phyloP scores from a whole-genome alignment of 2,329 filamentous ascomycete species.

The Cryphonectria naterciae region DNA sequence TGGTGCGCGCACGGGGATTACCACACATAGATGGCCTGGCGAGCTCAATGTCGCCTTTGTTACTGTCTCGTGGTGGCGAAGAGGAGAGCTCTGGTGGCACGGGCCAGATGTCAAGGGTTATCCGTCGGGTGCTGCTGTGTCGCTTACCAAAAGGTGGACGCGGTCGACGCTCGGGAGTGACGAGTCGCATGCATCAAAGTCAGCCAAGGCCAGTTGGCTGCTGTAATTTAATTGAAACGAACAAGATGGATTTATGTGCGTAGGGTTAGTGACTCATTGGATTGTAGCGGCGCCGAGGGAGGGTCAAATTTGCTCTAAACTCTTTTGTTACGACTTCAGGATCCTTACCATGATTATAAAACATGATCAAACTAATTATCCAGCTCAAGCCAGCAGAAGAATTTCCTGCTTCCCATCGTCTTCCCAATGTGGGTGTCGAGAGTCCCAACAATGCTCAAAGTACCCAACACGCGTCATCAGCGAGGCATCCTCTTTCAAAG shows the following conservation, averaged over 20 bases:
- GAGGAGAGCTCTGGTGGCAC: slow-evolving; percentile 3
- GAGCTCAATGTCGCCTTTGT: slow-evolving; percentile 6
- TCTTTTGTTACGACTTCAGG: too few species aligned
- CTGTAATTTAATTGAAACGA: background rate
- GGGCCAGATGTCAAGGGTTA: background rate
- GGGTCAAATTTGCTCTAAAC: too few species aligned
- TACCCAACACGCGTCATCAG: background rate
- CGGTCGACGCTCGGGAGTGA: slow-evolving; percentile 2
- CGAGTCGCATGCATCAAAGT: background rate
- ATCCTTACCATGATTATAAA: too few species aligned
- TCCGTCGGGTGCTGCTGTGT: background rate
- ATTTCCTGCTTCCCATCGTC: background rate
- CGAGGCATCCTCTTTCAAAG: background rate
- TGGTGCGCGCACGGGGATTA: background rate
- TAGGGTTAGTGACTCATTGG: too few species aligned
- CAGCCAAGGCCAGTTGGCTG: background rate
- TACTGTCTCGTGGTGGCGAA: background rate
- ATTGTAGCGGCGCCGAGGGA: too few species aligned
- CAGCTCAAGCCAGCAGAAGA: background rate
- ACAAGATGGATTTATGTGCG: too few species aligned
- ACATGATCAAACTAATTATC: too few species aligned
- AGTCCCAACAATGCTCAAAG: background rate
- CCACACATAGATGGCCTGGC: background rate
- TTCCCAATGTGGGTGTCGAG: background rate
- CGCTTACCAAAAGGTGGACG: slow-evolving; percentile 7